Evolutionary conservation across 805 yeast genomes (phyloP).

Genomic region (Candida schatavii): DNA sequence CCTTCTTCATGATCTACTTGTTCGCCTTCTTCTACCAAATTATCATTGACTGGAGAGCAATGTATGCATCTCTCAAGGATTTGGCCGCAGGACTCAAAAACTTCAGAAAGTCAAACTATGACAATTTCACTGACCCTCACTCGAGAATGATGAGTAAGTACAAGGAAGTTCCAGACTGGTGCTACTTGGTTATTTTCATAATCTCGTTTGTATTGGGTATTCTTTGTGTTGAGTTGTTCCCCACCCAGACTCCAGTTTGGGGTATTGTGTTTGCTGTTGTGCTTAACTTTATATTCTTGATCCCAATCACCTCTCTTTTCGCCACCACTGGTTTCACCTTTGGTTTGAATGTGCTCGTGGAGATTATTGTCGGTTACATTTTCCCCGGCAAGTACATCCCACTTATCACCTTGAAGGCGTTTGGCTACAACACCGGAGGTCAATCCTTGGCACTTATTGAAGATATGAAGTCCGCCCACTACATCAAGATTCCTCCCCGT

Average conservation of each 20-base stretch:
- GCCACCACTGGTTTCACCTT: conserved; percentile 13
- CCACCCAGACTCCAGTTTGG: conserved; percentile 33
- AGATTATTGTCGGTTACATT: conserved; percentile 37
- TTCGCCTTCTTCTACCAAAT: conserved; percentile 21
- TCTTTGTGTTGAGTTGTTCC: conserved; percentile 43
- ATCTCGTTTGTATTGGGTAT: conserved; percentile 22
- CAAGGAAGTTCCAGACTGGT: conserved; percentile 12
- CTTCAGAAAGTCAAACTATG: conserved; percentile 14
- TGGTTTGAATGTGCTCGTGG: conserved; percentile 17
- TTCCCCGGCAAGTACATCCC: conserved; percentile 42
- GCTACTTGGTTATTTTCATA: conserved; percentile 5
- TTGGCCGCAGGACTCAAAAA: conserved; percentile 6
- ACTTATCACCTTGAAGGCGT: conserved; percentile 19
- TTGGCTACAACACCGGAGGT: conserved; percentile 27
- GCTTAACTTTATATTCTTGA: conserved; percentile 19
- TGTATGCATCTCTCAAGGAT: not conserved
- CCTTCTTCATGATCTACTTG: conserved; percentile 26
- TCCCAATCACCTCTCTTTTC: conserved; percentile 17
- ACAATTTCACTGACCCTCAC: conserved; percentile 45
- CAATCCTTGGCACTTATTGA: conserved; percentile 29
- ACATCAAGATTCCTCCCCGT: conserved; percentile 40
- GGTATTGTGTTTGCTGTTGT: conserved; percentile 30
- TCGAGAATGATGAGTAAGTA: conserved; percentile 53
- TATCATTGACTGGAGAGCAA: conserved; percentile 10
- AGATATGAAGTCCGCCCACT: conserved; percentile 34